These are phyloP conservation scores for Penicillium egyptiacum DNA, from an alignment of 495 filamentous ascomycete species.

Conservation along the genomic window DNA sequence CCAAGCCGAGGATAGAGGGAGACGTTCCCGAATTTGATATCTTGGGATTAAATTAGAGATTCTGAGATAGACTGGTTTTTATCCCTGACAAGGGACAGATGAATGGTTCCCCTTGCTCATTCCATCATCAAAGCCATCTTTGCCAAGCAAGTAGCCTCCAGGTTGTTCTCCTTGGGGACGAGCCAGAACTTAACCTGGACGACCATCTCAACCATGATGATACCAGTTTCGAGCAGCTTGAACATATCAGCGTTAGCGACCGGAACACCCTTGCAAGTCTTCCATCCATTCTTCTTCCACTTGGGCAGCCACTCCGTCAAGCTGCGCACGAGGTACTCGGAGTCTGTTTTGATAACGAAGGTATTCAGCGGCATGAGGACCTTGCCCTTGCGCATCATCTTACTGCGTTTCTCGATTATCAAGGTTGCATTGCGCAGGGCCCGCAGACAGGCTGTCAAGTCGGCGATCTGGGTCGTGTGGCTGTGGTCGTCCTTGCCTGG, in stretches of 20 bases:
- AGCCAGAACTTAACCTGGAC: conserved; percentile 21
- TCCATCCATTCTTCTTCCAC: conserved; percentile 45
- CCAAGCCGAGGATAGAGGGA: neutral
- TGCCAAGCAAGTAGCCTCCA: neutral
- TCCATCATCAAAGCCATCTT: neutral
- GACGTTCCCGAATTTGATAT: neutral
- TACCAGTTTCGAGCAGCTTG: conserved; percentile 5
- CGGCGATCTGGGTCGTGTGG: conserved; percentile 20
- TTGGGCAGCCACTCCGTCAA: conserved; percentile 38
- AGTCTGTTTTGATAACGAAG: conserved; percentile 49
- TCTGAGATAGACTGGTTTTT: neutral
- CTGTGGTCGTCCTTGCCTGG: conserved; percentile 7
- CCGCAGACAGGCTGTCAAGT: conserved; percentile 18
- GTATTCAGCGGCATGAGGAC: conserved; percentile 16
- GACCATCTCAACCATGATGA: conserved; percentile 12
- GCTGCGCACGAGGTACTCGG: conserved; percentile 42
- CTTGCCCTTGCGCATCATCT: neutral
- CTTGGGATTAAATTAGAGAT: neutral
- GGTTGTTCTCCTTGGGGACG: conserved; percentile 4
- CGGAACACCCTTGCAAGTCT: conserved; percentile 16
- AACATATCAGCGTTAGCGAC: conserved; percentile 19
- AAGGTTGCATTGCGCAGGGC: conserved; percentile 9
- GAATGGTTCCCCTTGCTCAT: neutral
- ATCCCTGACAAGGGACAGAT: neutral
- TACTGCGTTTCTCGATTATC: conserved; percentile 7